Evolutionary conservation across 768 basidiomycete species (phyloP).

Genomic region (Rhodotorula kratochvilovae): DNA sequence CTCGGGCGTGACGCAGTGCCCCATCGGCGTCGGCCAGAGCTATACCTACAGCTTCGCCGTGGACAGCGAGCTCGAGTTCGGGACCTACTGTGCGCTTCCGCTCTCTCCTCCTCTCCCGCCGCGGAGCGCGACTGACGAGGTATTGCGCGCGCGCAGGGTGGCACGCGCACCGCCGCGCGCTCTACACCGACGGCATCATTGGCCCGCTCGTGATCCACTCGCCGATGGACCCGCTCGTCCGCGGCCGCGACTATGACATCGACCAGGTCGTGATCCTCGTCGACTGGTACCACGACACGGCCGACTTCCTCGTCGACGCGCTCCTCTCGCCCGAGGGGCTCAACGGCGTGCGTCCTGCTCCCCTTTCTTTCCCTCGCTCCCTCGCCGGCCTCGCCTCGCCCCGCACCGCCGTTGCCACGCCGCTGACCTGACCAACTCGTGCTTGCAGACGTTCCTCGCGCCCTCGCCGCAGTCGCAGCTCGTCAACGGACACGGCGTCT

Average conservation of each 20-base stretch:
- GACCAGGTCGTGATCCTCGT: conserved; percentile 27
- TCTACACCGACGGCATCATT: conserved; percentile 40
- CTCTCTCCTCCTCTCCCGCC: background rate
- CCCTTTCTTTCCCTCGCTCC: background rate
- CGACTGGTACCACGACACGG: conserved; percentile 29
- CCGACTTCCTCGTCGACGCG: conserved; percentile 26
- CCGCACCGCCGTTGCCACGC: background rate
- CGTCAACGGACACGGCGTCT: conserved; percentile 16
- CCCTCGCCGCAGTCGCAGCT: conserved; percentile 14
- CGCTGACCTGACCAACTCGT: background rate
- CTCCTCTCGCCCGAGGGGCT: conserved; percentile 31
- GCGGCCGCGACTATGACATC: conserved; percentile 42
- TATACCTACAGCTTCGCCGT: conserved; percentile 44
- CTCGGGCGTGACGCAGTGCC: conserved; percentile 38
- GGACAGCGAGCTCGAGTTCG: conserved; percentile 13
- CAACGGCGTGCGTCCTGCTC: conserved; percentile 15
- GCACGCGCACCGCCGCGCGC: conserved; percentile 42
- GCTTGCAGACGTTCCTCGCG: background rate
- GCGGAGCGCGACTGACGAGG: background rate
- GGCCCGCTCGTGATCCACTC: conserved; percentile 31
- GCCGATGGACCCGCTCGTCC: conserved; percentile 38
- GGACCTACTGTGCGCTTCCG: background rate
- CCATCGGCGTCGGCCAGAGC: conserved; percentile 31
- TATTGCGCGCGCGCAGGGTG: conserved; percentile 5
- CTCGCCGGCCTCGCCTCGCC: background rate